Evolutionary conservation across 495 filamentous ascomycete species (phyloP).

Genomic region (Neurospora intermedia): DNA sequence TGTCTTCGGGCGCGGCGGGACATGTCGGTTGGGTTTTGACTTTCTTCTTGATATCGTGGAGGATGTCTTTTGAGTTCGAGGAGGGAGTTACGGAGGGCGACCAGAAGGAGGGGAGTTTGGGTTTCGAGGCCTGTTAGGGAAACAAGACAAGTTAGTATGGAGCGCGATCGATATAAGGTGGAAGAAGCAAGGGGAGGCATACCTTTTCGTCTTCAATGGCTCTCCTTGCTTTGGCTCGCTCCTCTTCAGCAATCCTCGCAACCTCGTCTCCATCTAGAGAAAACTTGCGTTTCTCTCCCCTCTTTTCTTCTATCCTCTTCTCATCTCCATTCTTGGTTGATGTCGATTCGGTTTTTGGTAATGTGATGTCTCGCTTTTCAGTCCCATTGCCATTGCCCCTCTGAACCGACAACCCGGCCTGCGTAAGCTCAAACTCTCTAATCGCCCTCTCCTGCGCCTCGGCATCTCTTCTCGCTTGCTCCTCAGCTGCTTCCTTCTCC

Average conservation of each 20-base stretch:
- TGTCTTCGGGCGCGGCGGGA: conserved; percentile 60
- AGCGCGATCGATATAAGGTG: neutral
- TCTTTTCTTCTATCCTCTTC: conserved; percentile 26
- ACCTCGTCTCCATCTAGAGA: conserved; percentile 77
- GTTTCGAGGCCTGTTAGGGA: conserved; percentile 44
- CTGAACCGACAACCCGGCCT: conserved; percentile 59
- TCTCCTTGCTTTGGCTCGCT: conserved; percentile 55
- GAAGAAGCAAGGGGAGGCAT: neutral
- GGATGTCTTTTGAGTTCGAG: conserved; percentile 34
- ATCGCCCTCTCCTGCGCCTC: conserved; percentile 49
- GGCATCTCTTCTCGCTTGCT: conserved; percentile 40
- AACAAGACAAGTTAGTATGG: conserved; percentile 5
- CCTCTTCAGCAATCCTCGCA: conserved; percentile 55
- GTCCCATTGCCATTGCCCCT: conserved; percentile 26
- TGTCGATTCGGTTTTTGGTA: neutral
- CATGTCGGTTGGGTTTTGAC: conserved; percentile 67
- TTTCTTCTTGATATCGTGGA: conserved; percentile 49
- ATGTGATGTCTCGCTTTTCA: conserved; percentile 15
- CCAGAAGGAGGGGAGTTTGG: conserved; percentile 87
- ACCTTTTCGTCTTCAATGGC: conserved; percentile 70
- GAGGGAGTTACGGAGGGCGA: conserved; percentile 74
- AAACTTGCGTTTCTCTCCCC: conserved; percentile 64
- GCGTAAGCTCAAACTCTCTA: conserved; percentile 52
- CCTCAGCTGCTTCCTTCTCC: conserved; percentile 44
- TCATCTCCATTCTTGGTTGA: neutral